Conservation (phyloP, 345 rosid species). For the Eucalyptus brandiana region DNA sequence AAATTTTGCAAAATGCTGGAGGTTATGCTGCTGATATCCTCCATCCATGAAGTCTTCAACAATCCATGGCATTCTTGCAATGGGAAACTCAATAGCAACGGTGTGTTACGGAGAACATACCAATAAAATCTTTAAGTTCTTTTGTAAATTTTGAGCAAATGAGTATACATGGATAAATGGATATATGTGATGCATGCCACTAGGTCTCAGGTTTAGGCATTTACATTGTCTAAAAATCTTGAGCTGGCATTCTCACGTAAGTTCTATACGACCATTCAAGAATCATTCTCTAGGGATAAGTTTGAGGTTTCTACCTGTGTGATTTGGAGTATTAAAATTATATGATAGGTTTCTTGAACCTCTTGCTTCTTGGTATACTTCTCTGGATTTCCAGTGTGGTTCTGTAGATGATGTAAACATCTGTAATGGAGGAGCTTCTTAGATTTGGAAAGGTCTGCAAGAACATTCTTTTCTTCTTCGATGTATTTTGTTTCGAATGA, state of each 20-base stretch:
- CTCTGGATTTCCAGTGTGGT: not conserved
- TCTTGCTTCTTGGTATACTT: not conserved
- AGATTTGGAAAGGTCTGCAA: not conserved
- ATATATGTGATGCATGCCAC: not conserved
- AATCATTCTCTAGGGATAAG: not conserved
- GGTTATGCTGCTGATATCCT: not conserved
- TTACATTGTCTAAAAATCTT: not conserved
- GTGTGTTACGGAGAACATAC: fast-evolving
- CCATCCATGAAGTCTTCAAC: not conserved
- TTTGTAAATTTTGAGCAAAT: not conserved
- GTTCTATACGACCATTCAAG: not conserved
- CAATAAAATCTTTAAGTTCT: not conserved
- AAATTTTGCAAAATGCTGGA: not conserved
- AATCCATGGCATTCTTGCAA: not conserved
- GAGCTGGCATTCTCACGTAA: not conserved
- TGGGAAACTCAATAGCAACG: not conserved
- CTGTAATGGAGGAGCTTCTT: not conserved
- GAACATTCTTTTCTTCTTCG: not conserved
- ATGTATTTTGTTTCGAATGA: not conserved
- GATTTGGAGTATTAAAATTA: not conserved
- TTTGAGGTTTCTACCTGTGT: not conserved
- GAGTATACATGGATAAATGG: not conserved
- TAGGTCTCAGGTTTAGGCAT: not conserved
- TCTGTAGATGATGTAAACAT: not conserved
- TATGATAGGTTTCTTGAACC: not conserved